These are phyloP conservation scores for Capsicum chinense DNA, from an alignment of 257 asterid genomes.

Conservation along the genomic window DNA sequence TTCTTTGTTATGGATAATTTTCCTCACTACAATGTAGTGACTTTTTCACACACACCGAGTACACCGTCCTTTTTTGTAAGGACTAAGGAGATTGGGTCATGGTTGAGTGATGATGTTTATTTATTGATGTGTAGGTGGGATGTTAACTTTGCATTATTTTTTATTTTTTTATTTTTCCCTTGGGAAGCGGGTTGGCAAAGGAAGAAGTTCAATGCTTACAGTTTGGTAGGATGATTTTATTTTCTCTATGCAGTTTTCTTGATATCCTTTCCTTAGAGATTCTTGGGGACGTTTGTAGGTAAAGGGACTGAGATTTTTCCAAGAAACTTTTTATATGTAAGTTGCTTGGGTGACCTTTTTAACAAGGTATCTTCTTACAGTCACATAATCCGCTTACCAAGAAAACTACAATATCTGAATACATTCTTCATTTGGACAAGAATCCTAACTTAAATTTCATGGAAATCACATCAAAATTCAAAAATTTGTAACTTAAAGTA, in stretches of 20 bases:
- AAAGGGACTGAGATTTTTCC: not conserved
- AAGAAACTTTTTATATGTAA: not conserved
- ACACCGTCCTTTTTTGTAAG: not conserved
- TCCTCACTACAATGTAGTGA: not conserved
- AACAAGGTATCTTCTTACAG: not conserved
- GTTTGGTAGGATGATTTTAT: not conserved
- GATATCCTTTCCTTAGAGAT: not conserved
- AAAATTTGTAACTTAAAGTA: no score
- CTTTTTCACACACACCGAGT: not conserved
- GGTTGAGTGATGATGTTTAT: not conserved
- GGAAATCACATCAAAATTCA: no score
- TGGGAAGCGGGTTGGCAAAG: not conserved
- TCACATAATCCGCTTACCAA: not conserved
- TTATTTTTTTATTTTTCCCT: not conserved
- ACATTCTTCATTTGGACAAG: not conserved
- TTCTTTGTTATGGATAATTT: not conserved
- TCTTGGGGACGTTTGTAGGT: not conserved
- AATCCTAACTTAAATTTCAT: no score
- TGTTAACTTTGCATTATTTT: not conserved
- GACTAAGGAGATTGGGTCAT: not conserved
- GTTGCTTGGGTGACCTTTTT: conserved; percentile 5
- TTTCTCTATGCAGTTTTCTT: not conserved
- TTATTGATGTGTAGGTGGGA: not conserved
- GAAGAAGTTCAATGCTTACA: not conserved
- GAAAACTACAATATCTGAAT: not conserved